Evolutionary conservation across 495 filamentous ascomycete species (phyloP).

Genomic region (Aspergillus biplanus): DNA sequence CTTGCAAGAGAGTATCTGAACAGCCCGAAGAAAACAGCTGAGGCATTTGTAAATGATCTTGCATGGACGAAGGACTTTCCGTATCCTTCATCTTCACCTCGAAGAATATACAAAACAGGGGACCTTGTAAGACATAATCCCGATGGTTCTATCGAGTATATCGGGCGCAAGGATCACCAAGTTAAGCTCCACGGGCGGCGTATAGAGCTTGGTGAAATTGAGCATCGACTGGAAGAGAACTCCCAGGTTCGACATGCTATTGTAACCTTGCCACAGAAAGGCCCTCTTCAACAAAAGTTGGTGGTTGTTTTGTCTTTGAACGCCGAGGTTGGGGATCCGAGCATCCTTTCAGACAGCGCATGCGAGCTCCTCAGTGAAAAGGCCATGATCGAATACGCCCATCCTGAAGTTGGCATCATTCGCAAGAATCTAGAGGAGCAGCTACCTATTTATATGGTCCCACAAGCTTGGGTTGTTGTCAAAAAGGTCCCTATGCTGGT

Average conservation of each 20-base stretch:
- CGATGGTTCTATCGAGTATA: conserved; percentile 54
- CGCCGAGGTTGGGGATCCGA: conserved; percentile 32
- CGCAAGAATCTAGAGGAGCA: conserved; percentile 41
- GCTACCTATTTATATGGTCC: conserved; percentile 55
- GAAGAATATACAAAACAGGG: conserved; percentile 53
- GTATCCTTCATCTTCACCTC: conserved; percentile 27
- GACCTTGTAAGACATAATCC: conserved; percentile 57
- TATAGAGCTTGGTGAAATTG: conserved; percentile 64
- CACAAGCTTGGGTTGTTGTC: conserved; percentile 48
- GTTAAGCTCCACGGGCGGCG: conserved; percentile 69
- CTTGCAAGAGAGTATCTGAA: conserved; percentile 58
- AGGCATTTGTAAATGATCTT: conserved; percentile 48
- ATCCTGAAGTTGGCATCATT: conserved; percentile 34
- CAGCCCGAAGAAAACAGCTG: conserved; percentile 54
- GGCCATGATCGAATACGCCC: conserved; percentile 30
- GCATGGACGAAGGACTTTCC: conserved; percentile 38
- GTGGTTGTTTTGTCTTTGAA: conserved; percentile 47
- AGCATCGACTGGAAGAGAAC: conserved; percentile 43
- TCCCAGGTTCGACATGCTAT: conserved; percentile 45
- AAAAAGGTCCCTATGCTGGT: conserved; percentile 51
- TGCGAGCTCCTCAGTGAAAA: conserved; percentile 42
- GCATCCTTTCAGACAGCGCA: conserved; percentile 34
- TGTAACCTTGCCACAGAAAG: conserved; percentile 49
- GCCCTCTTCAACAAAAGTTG: conserved; percentile 43
- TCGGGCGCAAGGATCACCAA: conserved; percentile 68